phyloP scores from a whole-genome alignment of 768 basidiomycete species.

The Suillus tomentosus region DNA sequence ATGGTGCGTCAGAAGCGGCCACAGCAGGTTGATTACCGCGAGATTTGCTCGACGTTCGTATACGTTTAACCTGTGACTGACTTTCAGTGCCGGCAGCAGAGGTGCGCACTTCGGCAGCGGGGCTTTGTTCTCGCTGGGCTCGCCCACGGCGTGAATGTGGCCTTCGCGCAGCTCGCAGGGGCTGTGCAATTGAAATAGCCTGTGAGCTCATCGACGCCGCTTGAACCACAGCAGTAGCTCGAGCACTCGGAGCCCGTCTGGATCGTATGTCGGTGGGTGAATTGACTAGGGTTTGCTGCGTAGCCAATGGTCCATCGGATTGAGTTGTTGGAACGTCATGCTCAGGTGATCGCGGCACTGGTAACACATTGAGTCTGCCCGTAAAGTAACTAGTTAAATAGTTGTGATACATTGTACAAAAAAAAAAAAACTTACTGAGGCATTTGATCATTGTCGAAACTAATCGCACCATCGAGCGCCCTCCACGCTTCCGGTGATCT shows the following conservation, averaged over 20 bases:
- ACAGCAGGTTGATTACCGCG: neutral
- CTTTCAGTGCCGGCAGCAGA: neutral
- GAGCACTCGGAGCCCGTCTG: neutral
- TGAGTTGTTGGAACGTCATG: neutral
- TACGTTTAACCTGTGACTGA: neutral
- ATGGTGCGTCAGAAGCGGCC: slow-evolving; percentile 11
- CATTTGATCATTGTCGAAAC: neutral
- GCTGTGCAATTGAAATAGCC: neutral
- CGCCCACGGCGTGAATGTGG: slow-evolving; percentile 6
- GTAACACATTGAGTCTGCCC: slow-evolving; percentile 13
- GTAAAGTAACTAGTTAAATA: neutral
- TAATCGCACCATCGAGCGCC: slow-evolving; percentile 2
- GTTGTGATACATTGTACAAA: neutral
- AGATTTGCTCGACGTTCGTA: neutral
- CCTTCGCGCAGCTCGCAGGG: neutral
- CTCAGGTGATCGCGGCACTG: slow-evolving; percentile 8
- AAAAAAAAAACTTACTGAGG: slow-evolving; percentile 19
- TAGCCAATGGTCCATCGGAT: slow-evolving; percentile 17
- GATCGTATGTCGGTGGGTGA: slow-evolving; percentile 16
- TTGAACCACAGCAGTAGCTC: slow-evolving; percentile 9
- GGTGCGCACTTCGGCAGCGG: neutral
- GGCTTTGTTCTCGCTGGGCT: neutral
- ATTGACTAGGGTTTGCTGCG: slow-evolving; percentile 29
- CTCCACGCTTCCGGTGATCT: slow-evolving; percentile 17
- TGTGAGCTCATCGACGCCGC: neutral